Percentiles rank a stretch among this genome's conserved stretches.
Conservation (phyloP, 2,329 filamentous ascomycete species). For the Ophiostoma triangulosporum region DNA sequence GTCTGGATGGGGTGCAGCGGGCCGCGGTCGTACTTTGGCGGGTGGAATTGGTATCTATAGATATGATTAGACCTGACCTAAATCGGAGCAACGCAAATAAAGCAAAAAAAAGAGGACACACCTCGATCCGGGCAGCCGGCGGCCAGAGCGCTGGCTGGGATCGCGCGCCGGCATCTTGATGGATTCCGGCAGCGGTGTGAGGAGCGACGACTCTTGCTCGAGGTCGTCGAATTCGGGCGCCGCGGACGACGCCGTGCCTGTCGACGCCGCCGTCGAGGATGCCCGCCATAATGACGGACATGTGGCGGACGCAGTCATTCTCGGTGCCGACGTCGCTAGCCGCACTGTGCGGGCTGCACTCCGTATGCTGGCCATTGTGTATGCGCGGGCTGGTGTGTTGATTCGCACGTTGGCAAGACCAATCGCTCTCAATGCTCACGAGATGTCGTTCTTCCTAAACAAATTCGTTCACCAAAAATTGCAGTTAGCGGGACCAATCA, state of each 20-base stretch:
- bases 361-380: conserved; percentile 28
- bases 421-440: not conserved
- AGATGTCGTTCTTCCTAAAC: conserved; percentile 3
- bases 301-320: not conserved
- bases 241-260: not conserved
- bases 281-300: conserved; percentile 15
- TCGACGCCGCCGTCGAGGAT: not conserved
- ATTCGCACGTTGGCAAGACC: not conserved
- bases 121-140: conserved; percentile 34
- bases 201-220: conserved; percentile 36
- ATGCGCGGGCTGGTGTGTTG: not conserved
- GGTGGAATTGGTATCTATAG: conserved; percentile 79
- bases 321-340: conserved; percentile 4
- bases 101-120: conserved; percentile 13
- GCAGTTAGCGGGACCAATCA: conserved; percentile 1
- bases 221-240: conserved; percentile 28
- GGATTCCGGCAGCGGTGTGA: conserved; percentile 26
- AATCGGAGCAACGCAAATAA: conserved; percentile 6
- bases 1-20: conserved; percentile 87
- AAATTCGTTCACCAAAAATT: conserved; percentile 6
- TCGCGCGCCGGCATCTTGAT: conserved; percentile 28
- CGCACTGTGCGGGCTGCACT: conserved; percentile 23
- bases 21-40: conserved; percentile 88
- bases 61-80: not conserved
- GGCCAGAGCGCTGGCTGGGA: conserved; percentile 22